Base-by-base conservation (phyloP, 2,329 filamentous ascomycete genomes). In the Xylariaceae sp. region DNA sequence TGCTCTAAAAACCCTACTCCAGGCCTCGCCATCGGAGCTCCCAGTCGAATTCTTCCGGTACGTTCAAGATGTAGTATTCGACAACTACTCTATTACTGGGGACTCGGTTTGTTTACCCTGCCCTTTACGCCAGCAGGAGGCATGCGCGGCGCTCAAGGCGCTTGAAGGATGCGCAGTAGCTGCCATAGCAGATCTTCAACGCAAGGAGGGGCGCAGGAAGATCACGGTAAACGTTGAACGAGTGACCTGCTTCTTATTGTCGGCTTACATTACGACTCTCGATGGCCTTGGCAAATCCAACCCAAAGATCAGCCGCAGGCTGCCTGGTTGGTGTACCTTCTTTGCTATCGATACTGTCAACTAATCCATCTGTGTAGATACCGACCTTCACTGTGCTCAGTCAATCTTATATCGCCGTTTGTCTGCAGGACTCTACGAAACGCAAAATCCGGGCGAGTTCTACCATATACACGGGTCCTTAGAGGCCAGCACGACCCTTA, bases 381-480 rank as follows among this genome's bases (percentile, higher is more conserved):
- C 88, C 66, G 89, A 92, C 72, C 73, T 91, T 19, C 75, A 90
- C 4, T 76, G 82, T 59, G 89, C 89, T 1, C 89, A 92, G 69
- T 90, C 88, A 2, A 84, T 86, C 60, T 76, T 84, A 6, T 92
- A 92, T 68, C 83, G 89, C 8, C 85, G 89, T 59, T 79, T 91
- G 72, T 89, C 88, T 9, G 88, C 88, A 12, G 90, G 90, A 59
- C 74, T 91, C 1, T 91, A 91, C 73, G 79, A 82, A 65, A 90
- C 88, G 7, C 87, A 84, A 69, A 80, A 78, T n/a, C 74, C 78
- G 1, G 84, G 82, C n/a, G 80, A 87, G 67, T 91, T 85, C 67
- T 92, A 89, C 68, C 89, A 92, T 67, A 88, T 91, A 23, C 89
- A 91, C 69, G 88, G 89, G 40, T 91, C 88, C 0, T 74, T 92